phyloP scores from a whole-genome alignment of 2,329 filamentous ascomycete genomes.

The Diaporthe helianthi region DNA sequence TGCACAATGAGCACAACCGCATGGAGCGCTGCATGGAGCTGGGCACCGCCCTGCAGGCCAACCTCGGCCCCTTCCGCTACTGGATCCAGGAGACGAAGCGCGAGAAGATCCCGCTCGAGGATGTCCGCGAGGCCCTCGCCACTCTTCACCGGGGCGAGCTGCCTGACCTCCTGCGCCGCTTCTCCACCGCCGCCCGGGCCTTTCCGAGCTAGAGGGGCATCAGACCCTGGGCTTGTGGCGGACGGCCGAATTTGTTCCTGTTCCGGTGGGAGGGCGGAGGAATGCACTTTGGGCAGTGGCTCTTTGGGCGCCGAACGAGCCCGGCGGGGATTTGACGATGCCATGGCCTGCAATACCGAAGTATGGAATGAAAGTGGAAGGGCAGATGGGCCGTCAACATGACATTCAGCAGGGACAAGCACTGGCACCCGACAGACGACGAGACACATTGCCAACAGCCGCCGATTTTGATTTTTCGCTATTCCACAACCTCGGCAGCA shows the following conservation, averaged over 20 bases:
- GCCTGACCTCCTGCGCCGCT: constrained; percentile 45
- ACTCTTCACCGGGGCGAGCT: constrained; percentile 47
- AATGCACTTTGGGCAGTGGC: not conserved
- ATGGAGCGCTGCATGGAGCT: constrained; percentile 52
- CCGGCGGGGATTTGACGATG: not conserved
- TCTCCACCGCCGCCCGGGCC: constrained; percentile 44
- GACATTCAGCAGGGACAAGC: not conserved
- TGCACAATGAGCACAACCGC: constrained; percentile 53
- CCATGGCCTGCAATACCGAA: not conserved
- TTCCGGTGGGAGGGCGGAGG: not conserved
- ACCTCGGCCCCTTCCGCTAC: constrained; percentile 56
- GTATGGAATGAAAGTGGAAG: not conserved
- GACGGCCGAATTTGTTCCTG: not conserved
- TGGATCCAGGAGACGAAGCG: constrained; percentile 52
- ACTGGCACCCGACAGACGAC: not conserved
- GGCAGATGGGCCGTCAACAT: not conserved
- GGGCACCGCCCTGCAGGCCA: constrained; percentile 49
- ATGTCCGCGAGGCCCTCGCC: constrained; percentile 48
- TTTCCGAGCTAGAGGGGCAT: constrained; percentile 40
- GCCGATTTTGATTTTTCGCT: not conserved
- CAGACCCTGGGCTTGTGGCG: not conserved
- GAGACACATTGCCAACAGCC: not conserved
- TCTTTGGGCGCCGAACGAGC: too few species aligned
- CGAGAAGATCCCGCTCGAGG: constrained; percentile 44
- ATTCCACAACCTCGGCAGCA: too few species aligned